A percentile compares a stretch with the other conserved stretches of the same genome.
These are phyloP conservation scores for Trichoderma virens DNA, from an alignment of 495 filamentous ascomycete species.

Conservation along the genomic window DNA sequence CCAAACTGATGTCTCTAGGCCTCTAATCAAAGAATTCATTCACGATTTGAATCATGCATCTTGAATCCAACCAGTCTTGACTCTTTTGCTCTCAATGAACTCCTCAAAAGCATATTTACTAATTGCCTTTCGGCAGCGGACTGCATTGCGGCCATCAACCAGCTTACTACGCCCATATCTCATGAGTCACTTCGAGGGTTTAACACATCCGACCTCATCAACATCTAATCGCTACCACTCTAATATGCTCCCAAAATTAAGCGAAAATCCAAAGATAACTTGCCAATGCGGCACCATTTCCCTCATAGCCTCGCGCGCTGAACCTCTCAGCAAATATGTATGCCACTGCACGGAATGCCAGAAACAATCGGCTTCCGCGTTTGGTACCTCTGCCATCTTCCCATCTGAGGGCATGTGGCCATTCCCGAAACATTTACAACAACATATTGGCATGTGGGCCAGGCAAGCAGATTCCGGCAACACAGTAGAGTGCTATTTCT, in stretches of 20 bases:
- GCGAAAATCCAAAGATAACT: slow-evolving; percentile 17
- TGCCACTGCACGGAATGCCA: slow-evolving; percentile 57
- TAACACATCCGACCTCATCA: neutral
- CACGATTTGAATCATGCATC: neutral
- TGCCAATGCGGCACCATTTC: slow-evolving; percentile 48
- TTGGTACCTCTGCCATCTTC: slow-evolving; percentile 46
- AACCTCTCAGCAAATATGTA: slow-evolving; percentile 40
- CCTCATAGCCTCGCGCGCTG: slow-evolving; percentile 37
- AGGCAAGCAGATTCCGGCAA: slow-evolving; percentile 33
- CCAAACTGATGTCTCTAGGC: neutral
- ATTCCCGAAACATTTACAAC: slow-evolving; percentile 25
- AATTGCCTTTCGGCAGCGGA: neutral
- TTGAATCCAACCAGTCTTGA: neutral
- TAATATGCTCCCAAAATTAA: neutral
- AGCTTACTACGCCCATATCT: neutral
- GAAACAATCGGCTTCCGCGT: slow-evolving; percentile 50
- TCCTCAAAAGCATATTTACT: neutral
- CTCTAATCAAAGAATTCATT: neutral
- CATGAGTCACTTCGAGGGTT: neutral
- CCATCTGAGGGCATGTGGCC: slow-evolving; percentile 40
- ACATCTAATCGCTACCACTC: neutral
- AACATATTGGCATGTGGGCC: slow-evolving; percentile 29
- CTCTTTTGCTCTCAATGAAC: neutral
- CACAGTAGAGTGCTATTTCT: slow-evolving; percentile 46
- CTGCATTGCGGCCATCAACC: neutral